Evolutionary conservation across 768 basidiomycete species (phyloP).

Genomic region (Gyrodon lividus): DNA sequence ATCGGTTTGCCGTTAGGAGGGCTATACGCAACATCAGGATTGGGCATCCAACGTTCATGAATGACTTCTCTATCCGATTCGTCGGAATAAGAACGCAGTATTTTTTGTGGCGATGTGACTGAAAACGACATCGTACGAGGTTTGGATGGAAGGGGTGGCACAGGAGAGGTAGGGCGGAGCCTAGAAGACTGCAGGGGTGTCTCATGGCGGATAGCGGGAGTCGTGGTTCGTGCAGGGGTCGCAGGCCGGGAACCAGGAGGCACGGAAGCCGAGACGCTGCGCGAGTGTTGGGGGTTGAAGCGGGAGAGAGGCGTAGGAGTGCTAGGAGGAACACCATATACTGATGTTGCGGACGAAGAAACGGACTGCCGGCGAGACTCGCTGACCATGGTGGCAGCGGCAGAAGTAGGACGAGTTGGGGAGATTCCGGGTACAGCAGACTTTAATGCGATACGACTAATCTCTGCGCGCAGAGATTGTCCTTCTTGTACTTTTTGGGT

Average conservation of each 20-base stretch:
- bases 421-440: constrained; percentile 25
- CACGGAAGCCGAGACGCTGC: constrained; percentile 52
- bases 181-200: constrained; percentile 31
- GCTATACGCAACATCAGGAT: constrained; percentile 35
- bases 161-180: constrained; percentile 30
- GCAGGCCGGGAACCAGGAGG: constrained; percentile 37
- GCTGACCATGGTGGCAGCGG: constrained; percentile 19
- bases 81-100: constrained; percentile 61
- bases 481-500: constrained; percentile 70
- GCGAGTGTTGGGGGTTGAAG: constrained; percentile 51
- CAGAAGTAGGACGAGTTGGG: constrained; percentile 28
- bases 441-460: constrained; percentile 48
- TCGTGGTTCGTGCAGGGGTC: constrained; percentile 30
- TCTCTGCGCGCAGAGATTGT: constrained; percentile 64
- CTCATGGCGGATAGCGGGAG: constrained; percentile 29
- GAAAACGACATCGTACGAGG: constrained; percentile 49
- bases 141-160: constrained; percentile 38
- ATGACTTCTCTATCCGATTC: constrained; percentile 57
- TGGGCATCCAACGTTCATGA: constrained; percentile 67
- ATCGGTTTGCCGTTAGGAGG: constrained; percentile 35
- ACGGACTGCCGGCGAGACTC: constrained; percentile 32
- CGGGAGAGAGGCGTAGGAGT: constrained; percentile 51
- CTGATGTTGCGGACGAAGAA: constrained; percentile 30
- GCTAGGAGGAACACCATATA: constrained; percentile 36
- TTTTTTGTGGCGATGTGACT: constrained; percentile 53